Conservation (phyloP, 495 filamentous ascomycete species). For the Daldinia concentrica region DNA sequence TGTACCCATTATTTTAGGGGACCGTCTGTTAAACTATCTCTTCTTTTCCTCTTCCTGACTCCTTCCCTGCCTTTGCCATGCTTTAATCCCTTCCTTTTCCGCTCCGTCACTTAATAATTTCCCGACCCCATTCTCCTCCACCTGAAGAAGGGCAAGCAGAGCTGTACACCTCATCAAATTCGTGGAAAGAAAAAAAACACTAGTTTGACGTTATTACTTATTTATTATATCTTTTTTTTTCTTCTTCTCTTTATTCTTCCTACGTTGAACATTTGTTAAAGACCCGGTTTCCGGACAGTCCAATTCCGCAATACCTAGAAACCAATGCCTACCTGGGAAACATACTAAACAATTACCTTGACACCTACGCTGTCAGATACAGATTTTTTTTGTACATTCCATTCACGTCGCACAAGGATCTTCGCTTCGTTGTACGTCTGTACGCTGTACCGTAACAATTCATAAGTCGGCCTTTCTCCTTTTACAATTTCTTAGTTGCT, state of each 20-base stretch:
- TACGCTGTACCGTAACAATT: constrained; percentile 35
- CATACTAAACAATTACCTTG: neutral
- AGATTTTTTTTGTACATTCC: constrained; percentile 20
- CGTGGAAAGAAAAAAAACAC: constrained; percentile 15
- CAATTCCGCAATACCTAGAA: neutral
- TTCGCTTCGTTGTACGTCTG: constrained; percentile 19
- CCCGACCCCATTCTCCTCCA: constrained; percentile 45
- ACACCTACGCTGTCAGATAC: constrained; percentile 4
- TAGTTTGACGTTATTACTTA: constrained; percentile 32
- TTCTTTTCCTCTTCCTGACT: constrained; percentile 28
- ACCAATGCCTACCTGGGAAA: neutral
- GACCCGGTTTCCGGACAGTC: neutral
- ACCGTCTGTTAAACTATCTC: constrained; percentile 16
- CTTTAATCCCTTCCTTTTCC: constrained; percentile 43
- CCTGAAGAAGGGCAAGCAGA: constrained; percentile 36
- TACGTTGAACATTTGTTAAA: neutral
- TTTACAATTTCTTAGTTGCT: constrained; percentile 24
- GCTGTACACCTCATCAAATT: constrained; percentile 44
- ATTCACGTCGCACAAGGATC: constrained; percentile 39
- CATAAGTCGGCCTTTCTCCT: constrained; percentile 13
- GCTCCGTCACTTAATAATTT: constrained; percentile 46
- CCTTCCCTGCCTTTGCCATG: constrained; percentile 44
- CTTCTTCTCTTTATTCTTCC: neutral
- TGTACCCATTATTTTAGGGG: constrained; percentile 39
- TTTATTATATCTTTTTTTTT: constrained; percentile 25